Conservation (phyloP, 2,329 filamentous ascomycete species). For the Graphilbum ipis-grandicollis region DNA sequence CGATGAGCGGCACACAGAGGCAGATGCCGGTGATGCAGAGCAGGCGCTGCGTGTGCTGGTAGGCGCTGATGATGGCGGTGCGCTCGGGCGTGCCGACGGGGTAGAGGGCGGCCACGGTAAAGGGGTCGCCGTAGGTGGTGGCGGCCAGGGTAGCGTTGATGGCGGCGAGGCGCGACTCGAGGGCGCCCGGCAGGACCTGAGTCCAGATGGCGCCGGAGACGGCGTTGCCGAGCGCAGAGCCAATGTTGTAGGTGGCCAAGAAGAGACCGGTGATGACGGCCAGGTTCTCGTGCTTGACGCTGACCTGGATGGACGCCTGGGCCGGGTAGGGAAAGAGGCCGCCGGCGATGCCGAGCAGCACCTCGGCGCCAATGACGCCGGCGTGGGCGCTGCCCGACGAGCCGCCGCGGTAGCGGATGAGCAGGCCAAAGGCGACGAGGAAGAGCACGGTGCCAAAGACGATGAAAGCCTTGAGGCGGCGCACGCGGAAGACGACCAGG, state of each 20-base stretch:
- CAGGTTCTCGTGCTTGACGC: slow-evolving; percentile 31
- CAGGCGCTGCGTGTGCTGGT: slow-evolving; percentile 27
- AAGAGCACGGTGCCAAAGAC: slow-evolving; percentile 41
- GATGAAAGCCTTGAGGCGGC: slow-evolving; percentile 47
- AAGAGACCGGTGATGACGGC: slow-evolving; percentile 48
- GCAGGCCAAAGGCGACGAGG: slow-evolving; percentile 46
- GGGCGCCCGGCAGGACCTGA: slow-evolving; percentile 31
- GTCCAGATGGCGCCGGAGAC: slow-evolving; percentile 47
- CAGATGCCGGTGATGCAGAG: slow-evolving; percentile 31
- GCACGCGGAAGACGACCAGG: slow-evolving; percentile 36
- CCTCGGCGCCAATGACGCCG: slow-evolving; percentile 44
- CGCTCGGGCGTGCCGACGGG: slow-evolving; percentile 26
- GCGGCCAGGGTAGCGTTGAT: slow-evolving; percentile 21
- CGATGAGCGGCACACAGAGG: slow-evolving; percentile 28
- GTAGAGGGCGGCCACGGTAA: slow-evolving; percentile 16
- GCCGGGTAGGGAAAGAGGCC: slow-evolving; percentile 40
- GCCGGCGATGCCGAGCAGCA: slow-evolving; percentile 44
- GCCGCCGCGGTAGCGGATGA: slow-evolving; percentile 45
- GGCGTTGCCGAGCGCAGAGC: slow-evolving; percentile 40
- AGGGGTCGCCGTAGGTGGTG: slow-evolving; percentile 18
- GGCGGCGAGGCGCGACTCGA: slow-evolving; percentile 14
- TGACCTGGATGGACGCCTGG: slow-evolving; percentile 25
- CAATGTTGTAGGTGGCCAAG: slow-evolving; percentile 45
- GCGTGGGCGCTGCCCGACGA: slow-evolving; percentile 22
- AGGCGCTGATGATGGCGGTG: slow-evolving; percentile 23